Base-by-base conservation (phyloP, 805 yeast species). In the Spathaspora girioi region DNA sequence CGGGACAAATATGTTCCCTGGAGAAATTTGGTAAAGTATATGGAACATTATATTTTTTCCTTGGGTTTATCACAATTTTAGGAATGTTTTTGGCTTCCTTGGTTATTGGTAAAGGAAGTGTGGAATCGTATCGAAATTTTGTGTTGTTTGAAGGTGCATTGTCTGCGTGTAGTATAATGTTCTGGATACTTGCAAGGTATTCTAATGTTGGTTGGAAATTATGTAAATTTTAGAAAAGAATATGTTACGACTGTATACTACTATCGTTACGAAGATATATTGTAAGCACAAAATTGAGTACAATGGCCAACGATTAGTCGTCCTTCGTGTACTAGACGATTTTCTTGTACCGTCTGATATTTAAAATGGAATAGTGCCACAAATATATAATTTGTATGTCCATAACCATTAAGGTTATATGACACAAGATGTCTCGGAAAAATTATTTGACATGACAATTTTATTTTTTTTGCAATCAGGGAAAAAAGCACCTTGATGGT, bases 1-100 rank as follows among this genome's bases (percentile, higher is more conserved):
- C 80, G 38, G 85, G 84, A 0, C 82, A 79, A 48, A 80, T 84
- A 35, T 80, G 86, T 15, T 75, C 78, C 48, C 75, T 79, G 1
- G 77, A 76, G 44, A 77, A 74, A 54, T 81, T 80, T 59, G 86
- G 85, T 7, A 76, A 76, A 56, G 71, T 83, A 17, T 81, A 79
- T 60, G 77, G 84, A 1, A 76, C 84, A 1, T 68, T 82, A 51
- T 68, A 69, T 52, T 65, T 77, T 50, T 69, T 71, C 48, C 71
- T 76, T 45, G 64, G 68, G 26, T 62, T 69, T 43, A 60, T 68
- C 15, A 66, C 66, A 10, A 55, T 66, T 7, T 54, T 64, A 15
- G 71, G 71, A 2, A 62, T 67, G 60, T 67, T 60, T 45, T 52
- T 59, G 9, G 64, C 67, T 1, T 61, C 68, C 7, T 54, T 61